These are phyloP conservation scores for Heterobasidion annosum DNA, from an alignment of 1,284 basidiomycete genomes.

Conservation along the genomic window DNA sequence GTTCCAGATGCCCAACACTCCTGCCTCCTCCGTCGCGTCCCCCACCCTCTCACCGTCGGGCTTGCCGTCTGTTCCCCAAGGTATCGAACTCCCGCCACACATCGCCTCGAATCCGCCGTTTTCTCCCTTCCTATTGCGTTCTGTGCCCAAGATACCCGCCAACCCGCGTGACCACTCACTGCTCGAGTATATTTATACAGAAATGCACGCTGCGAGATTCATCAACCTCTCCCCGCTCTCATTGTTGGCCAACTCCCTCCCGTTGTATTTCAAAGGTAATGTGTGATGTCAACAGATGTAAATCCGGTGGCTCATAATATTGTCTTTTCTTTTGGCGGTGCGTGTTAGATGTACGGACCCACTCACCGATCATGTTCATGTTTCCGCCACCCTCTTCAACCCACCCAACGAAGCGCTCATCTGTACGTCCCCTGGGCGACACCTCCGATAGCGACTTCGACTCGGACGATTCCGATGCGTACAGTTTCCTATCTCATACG, in stretches of 20 bases:
- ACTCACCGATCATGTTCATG: slow-evolving; percentile 46
- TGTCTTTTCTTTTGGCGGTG: background rate
- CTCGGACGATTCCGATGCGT: slow-evolving; percentile 3
- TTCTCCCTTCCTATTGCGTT: slow-evolving; percentile 1
- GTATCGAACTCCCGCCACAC: background rate
- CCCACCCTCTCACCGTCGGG: background rate
- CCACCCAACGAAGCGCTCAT: slow-evolving; percentile 4
- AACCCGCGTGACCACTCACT: slow-evolving; percentile 63
- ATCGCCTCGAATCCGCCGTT: background rate
- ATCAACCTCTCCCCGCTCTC: slow-evolving; percentile 58
- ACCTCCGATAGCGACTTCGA: slow-evolving; percentile 18
- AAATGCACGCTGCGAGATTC: slow-evolving; percentile 56
- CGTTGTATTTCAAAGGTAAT: slow-evolving; percentile 50
- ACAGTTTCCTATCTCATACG: background rate
- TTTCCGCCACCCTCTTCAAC: slow-evolving; percentile 37
- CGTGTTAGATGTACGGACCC: slow-evolving; percentile 47
- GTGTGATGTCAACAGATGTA: slow-evolving; percentile 9
- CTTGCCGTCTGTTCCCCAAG: background rate
- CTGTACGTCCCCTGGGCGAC: background rate
- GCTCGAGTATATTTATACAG: slow-evolving; percentile 53
- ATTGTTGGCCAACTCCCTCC: slow-evolving; percentile 45
- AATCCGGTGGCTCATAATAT: background rate
- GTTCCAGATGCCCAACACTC: background rate
- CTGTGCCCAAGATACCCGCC: slow-evolving; percentile 1
- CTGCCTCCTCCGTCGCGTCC: background rate